Evolutionary conservation across 768 basidiomycete genomes (phyloP).

Genomic region (Baorangia bicolor): DNA sequence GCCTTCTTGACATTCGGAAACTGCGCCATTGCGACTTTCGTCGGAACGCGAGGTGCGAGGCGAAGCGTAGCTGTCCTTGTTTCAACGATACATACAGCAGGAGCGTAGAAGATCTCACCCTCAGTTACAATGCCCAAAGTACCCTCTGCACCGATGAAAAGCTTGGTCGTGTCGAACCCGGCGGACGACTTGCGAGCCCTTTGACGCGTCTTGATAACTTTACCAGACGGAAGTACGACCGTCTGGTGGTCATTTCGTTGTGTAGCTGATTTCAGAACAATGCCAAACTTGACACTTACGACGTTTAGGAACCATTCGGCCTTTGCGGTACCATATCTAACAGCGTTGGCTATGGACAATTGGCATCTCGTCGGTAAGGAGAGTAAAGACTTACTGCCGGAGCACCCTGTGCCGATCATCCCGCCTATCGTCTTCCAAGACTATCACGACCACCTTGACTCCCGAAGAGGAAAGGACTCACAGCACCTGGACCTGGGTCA

Average conservation of each 20-base stretch:
- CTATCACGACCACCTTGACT: conserved; percentile 8
- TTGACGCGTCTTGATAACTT: conserved; percentile 83
- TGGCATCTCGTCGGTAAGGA: background rate
- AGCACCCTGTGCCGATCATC: conserved; percentile 86
- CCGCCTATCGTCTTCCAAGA: conserved; percentile 71
- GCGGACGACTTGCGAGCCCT: conserved; percentile 82
- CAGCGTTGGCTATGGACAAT: conserved; percentile 60
- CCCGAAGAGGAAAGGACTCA: conserved; percentile 32
- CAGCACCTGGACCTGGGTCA: conserved; percentile 71
- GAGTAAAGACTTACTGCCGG: conserved; percentile 59
- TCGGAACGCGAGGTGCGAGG: conserved; percentile 77
- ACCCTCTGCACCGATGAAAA: conserved; percentile 90
- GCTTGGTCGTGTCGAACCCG: conserved; percentile 83
- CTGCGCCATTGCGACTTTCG: conserved; percentile 84
- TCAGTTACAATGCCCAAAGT: conserved; percentile 91
- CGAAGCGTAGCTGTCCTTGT: conserved; percentile 66
- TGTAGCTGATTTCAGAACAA: background rate
- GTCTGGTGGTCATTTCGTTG: conserved; percentile 46
- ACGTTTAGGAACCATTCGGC: conserved; percentile 86
- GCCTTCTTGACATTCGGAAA: conserved; percentile 80
- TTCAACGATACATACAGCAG: background rate
- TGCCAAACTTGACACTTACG: conserved; percentile 39
- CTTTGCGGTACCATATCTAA: conserved; percentile 84
- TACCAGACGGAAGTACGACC: conserved; percentile 79
- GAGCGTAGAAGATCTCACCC: conserved; percentile 37